phyloP scores from a whole-genome alignment of 2,329 filamentous ascomycete species.

The Periglandula ipomoeae region DNA sequence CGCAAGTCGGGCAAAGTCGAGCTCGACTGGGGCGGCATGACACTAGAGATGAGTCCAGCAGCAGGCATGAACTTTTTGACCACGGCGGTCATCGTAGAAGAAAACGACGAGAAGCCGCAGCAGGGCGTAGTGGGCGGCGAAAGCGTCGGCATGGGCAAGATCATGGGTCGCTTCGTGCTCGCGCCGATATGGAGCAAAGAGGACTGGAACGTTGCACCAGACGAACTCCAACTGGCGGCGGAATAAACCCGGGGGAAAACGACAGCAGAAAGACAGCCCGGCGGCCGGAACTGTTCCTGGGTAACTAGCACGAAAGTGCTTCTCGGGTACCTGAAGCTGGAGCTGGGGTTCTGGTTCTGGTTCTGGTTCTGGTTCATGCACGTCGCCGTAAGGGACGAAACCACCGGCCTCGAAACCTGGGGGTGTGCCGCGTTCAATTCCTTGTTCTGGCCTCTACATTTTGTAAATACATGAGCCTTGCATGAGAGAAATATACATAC shows the following conservation, averaged over 20 bases:
- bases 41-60: conserved; percentile 41
- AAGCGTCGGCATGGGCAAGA: conserved; percentile 52
- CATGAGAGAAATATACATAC: too few species aligned
- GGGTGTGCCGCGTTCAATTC: too few species aligned
- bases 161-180: conserved; percentile 53
- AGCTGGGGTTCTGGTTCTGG: not conserved
- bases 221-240: conserved; percentile 25
- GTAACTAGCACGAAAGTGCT: not conserved
- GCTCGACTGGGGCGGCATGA: conserved; percentile 52
- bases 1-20: conserved; percentile 54
- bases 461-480: too few species aligned
- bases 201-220: conserved; percentile 39
- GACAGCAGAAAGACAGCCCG: not conserved
- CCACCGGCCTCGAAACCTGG: not conserved
- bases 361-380: not conserved
- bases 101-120: conserved; percentile 42
- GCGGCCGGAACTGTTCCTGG: not conserved
- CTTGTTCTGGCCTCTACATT: too few species aligned
- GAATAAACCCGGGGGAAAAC: not conserved
- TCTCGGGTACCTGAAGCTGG: not conserved
- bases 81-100: conserved; percentile 50
- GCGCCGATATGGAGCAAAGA: conserved; percentile 49
- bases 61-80: conserved; percentile 47
- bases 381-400: not conserved
- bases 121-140: conserved; percentile 34